Percentiles rank a stretch among this genome's conserved stretches.
These are phyloP conservation scores for Takashimella koratensis DNA, from an alignment of 1,284 basidiomycete species.

Conservation along the genomic window DNA sequence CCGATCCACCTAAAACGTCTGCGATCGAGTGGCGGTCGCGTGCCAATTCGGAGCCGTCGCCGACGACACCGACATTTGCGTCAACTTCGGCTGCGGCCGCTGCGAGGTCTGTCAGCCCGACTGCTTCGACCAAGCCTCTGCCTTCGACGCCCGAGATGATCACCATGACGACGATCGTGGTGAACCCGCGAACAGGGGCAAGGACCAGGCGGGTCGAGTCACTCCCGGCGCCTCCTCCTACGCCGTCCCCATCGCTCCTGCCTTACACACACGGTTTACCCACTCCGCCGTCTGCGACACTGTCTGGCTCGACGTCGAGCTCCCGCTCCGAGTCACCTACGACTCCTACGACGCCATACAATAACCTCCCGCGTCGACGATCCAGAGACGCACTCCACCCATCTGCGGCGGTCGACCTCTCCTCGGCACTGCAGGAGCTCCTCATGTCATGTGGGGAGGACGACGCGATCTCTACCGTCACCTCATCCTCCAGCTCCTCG, in stretches of 20 bases:
- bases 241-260: neutral
- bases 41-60: neutral
- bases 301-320: neutral
- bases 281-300: neutral
- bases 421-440: constrained; percentile 16
- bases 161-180: neutral
- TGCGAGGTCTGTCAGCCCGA: no score
- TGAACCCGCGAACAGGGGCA: neutral
- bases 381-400: neutral
- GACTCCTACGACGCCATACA: neutral
- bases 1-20: neutral
- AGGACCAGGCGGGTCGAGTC: neutral
- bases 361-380: neutral
- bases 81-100: neutral
- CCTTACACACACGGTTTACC: neutral
- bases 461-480: neutral
- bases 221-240: neutral
- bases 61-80: neutral
- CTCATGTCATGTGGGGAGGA: constrained; percentile 16
- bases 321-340: neutral
- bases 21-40: neutral
- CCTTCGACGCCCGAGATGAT: neutral
- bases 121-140: no score
- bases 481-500: neutral
- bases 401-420: constrained; percentile 9